Percentiles rank a stretch among this genome's conserved stretches.
phyloP scores from a whole-genome alignment of 192 early-diverging fungal genomes.

The Mortierella hygrophila region DNA sequence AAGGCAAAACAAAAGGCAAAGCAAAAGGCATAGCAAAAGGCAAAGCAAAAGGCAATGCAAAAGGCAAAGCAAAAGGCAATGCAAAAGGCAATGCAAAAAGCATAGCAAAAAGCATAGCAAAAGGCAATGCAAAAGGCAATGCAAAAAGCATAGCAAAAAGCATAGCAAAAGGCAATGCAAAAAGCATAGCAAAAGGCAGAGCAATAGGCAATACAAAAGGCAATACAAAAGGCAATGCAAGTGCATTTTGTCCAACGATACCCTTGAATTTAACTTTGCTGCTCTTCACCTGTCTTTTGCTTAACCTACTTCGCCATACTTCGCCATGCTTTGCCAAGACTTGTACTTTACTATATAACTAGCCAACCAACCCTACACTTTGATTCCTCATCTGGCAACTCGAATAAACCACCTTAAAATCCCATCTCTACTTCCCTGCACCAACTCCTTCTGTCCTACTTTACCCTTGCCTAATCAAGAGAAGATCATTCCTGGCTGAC shows the following conservation, averaged over 20 bases:
- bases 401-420: conserved; percentile 7
- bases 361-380: neutral
- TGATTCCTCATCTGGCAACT: conserved; percentile 7
- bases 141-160: neutral
- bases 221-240: too few relatives aligned
- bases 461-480: too few relatives aligned
- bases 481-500: too few relatives aligned
- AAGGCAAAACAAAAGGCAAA: conserved; percentile 8
- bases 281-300: neutral
- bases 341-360: neutral
- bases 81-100: neutral
- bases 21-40: conserved; percentile 15
- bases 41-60: conserved; percentile 15
- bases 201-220: neutral
- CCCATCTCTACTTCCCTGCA: conserved; percentile 12
- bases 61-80: neutral
- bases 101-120: neutral
- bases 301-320: neutral
- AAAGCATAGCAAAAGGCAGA: neutral
- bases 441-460: neutral
- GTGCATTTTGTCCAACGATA: neutral
- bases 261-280: too few relatives aligned
- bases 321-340: neutral
- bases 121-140: neutral
- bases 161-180: neutral